These are phyloP conservation scores for Populus alba DNA, from an alignment of 345 rosid species.

Conservation along the genomic window DNA sequence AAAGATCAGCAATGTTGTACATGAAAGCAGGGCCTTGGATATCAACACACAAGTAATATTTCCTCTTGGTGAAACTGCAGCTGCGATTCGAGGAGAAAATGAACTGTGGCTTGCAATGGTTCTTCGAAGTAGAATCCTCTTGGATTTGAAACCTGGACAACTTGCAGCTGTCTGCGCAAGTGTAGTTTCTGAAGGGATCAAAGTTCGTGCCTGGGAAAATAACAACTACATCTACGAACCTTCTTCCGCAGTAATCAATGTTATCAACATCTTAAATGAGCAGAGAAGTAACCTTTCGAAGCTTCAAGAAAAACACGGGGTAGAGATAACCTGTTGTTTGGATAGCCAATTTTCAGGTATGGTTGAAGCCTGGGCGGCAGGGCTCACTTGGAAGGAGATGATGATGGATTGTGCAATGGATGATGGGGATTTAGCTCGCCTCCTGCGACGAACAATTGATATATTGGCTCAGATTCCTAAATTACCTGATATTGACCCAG, in stretches of 20 bases:
- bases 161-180: conserved; percentile 80
- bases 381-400: conserved; percentile 88
- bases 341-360: conserved; percentile 90
- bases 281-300: conserved; percentile 53
- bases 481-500: conserved; percentile 70
- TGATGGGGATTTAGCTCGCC: conserved; percentile 92
- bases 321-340: conserved; percentile 63
- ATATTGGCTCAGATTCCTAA: conserved; percentile 89
- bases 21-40: conserved; percentile 78
- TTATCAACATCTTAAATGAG: conserved; percentile 57
- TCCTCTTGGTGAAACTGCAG: conserved; percentile 93
- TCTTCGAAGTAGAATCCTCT: conserved; percentile 61
- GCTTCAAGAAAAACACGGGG: conserved; percentile 84
- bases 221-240: conserved; percentile 70
- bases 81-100: conserved; percentile 92
- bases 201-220: conserved; percentile 72
- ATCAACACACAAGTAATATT: conserved; percentile 69
- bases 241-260: conserved; percentile 50
- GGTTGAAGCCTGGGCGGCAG: conserved; percentile 99
- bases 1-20: conserved; percentile 78
- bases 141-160: conserved; percentile 72
- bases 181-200: conserved; percentile 85
- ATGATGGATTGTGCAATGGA: conserved; percentile 98
- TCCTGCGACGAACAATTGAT: conserved; percentile 75
- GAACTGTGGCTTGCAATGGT: conserved; percentile 97